Evolutionary conservation across 192 early-diverging fungal species (phyloP), one percentile per base, ranked within the genome.

Genomic region (Diversispora epigaea): DNA sequence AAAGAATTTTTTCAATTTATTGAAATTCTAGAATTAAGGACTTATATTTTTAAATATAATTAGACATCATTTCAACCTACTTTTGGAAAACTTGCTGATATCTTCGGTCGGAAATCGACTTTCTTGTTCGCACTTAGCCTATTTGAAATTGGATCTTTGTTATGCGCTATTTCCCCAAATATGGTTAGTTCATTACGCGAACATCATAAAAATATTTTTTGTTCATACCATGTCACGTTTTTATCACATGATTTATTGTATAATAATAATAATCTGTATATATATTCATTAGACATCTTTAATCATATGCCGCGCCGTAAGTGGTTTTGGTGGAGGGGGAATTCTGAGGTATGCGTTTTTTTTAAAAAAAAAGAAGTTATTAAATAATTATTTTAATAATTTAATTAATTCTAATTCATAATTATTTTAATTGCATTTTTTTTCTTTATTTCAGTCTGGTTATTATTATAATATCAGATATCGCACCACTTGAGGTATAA

Each of bases 11-110:
- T 43, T 41, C 44, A 10, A 10, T 17, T 56, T n/a, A n/a, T 3
- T 15, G 11, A 17, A 39, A 52, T 19, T 15, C 22, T 3, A 17
- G 0, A 50, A 14, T 50, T 68, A n/a, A 6, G 15, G 5, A 44
- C 12, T 4, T 54, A 40, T 41, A 25, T 10, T 19, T 47, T 15
- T 5, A 22, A 41, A 49, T 54, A 17, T n/a, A 52, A 9, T 54
- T 69, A 83, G 49, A 91, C 92, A 0, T 84, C 94, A 7, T 83
- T 92, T 71, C 84, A 91, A 68, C 91, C 92, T 43, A 69, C 91
- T 3, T 97, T 95, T 80, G 96, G 94, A 11, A 90, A 89, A 64
- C 76, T 94, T 32, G 84, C 90, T 40, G 93, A 95, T 76, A 89
- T 96, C 40, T 81, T 91, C 76, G 88, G 88, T 21, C 78, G 84